A percentile compares a stretch with the other conserved stretches of the same genome.
Conservation (phyloP, 768 basidiomycete genomes). For the Mycena kentingensis region DNA sequence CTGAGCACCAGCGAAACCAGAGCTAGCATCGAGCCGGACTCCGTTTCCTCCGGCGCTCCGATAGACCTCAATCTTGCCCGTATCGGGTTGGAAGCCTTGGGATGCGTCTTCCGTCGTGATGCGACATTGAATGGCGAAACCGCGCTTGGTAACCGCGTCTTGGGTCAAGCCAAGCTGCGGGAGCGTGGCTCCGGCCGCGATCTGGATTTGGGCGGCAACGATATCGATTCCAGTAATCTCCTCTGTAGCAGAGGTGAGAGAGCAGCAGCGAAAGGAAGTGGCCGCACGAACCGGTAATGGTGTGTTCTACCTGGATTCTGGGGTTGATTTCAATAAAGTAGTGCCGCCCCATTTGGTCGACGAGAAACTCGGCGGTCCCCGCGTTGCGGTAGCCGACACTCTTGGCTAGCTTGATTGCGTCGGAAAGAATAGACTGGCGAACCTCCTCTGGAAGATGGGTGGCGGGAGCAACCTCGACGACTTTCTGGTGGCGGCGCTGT, state of each 20-base stretch:
- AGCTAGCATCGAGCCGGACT: conserved; percentile 93
- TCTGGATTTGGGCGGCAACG: conserved; percentile 98
- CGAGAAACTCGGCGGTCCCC: conserved; percentile 97
- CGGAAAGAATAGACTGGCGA: conserved; percentile 81
- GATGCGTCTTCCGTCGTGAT: conserved; percentile 97
- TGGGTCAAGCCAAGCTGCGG: conserved; percentile 94
- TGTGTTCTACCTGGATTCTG: conserved; percentile 99
- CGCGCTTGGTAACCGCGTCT: conserved; percentile 93
- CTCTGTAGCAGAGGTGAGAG: conserved; percentile 56
- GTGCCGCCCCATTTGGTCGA: conserved; percentile 93
- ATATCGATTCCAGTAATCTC: conserved; percentile 99
- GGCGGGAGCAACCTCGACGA: conserved; percentile 97
- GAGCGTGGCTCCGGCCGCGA: conserved; percentile 96
- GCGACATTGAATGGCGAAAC: conserved; percentile 98
- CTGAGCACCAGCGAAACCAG: conserved; percentile 98
- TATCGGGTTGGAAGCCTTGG: conserved; percentile 94
- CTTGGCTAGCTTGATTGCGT: conserved; percentile 93
- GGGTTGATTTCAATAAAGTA: conserved; percentile 99
- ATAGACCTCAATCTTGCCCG: conserved; percentile 99
- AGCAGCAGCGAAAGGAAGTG: conserved; percentile 10
- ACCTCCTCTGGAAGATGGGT: conserved; percentile 91
- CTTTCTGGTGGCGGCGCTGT: conserved; percentile 96
- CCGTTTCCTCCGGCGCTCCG: conserved; percentile 98
- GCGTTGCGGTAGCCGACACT: conserved; percentile 96
- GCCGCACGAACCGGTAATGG: conserved; percentile 79